Percentiles rank a stretch among this genome's conserved stretches.
Evolutionary conservation across 2,329 filamentous ascomycete genomes (phyloP).

Genomic region (Penicillium hordei): DNA sequence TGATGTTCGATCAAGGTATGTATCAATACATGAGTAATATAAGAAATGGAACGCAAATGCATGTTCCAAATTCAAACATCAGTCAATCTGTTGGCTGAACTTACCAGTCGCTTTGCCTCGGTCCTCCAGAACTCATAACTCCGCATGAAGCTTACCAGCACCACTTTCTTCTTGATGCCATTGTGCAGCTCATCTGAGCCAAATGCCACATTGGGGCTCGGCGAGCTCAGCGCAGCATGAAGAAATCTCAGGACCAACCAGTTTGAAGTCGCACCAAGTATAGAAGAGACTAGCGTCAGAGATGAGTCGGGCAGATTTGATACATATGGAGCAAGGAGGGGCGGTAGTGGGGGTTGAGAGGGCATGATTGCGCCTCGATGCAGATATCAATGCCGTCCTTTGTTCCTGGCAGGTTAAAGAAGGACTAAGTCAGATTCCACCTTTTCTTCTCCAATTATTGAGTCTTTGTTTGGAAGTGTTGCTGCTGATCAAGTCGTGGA

Average conservation of each 20-base stretch:
- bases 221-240: slow-evolving; percentile 45
- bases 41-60: background rate
- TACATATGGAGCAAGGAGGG: slow-evolving; percentile 41
- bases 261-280: slow-evolving; percentile 52
- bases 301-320: slow-evolving; percentile 37
- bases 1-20: background rate
- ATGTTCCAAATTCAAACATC: background rate
- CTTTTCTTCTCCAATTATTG: background rate
- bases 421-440: background rate
- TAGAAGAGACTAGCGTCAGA: slow-evolving; percentile 46
- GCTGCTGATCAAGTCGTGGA: slow-evolving; percentile 11
- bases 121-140: slow-evolving; percentile 77
- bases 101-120: slow-evolving; percentile 66
- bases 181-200: slow-evolving; percentile 29
- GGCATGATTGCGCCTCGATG: slow-evolving; percentile 33
- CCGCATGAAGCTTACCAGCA: slow-evolving; percentile 81
- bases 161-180: slow-evolving; percentile 52
- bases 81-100: slow-evolving; percentile 18
- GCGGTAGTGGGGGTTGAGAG: slow-evolving; percentile 42
- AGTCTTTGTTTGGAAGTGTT: slow-evolving; percentile 8
- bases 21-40: background rate
- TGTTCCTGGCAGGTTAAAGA: background rate
- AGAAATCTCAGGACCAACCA: slow-evolving; percentile 58
- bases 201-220: slow-evolving; percentile 19
- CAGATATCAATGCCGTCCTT: background rate